Evolutionary conservation across 768 basidiomycete genomes (phyloP), one percentile per base, ranked within the genome.

Genomic region (Termitomyces bulborhizus): DNA sequence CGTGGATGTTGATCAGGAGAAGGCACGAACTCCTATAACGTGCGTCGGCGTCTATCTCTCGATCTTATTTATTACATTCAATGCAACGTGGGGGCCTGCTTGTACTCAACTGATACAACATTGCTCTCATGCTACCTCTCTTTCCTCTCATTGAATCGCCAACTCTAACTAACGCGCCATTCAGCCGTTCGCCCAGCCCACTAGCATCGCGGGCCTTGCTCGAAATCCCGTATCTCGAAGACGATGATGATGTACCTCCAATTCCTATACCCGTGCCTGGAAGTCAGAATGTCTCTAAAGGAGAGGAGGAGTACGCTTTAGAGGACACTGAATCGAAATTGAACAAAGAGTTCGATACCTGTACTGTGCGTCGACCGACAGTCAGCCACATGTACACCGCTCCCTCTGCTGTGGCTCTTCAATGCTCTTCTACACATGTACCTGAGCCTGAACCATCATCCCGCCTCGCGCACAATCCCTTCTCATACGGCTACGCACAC

Each of bases 221-320:
- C 13, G 36, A 37, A 34, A 47, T 47, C n/a, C 43, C 52, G 5
- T 52, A 42, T 7, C 26, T 46, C 9, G 44, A 42, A 37, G 16
- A 44, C 4, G 53, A 52, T 11, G 45, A 24, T 12, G 53, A 51
- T n/a, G 40, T 26, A 11, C 58, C 51, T 6, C 58, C 58, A 0
- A 53, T 59, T 6, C 58, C 58, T 2, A 56, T 59, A 47, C 58
- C 58, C 41, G 55, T 50, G 18, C 58, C 58, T 4, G 48, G 32
- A 9, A 54, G 39, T 32, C 58, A 59, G 18, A 39, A 45, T 21
- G 31, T 9, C 8, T 9, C 31, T 3, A 32, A 32, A 9, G 32
- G 21, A 12, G n/a, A 24, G 27, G 40, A 26, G 29, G 43, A 51
- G 4, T 26, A 18, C 31, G 31, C 31, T 32, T 32, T 9, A 9